Conservation (phyloP, 2,329 filamentous ascomycete genomes). For the Lachnellula willkommii region DNA sequence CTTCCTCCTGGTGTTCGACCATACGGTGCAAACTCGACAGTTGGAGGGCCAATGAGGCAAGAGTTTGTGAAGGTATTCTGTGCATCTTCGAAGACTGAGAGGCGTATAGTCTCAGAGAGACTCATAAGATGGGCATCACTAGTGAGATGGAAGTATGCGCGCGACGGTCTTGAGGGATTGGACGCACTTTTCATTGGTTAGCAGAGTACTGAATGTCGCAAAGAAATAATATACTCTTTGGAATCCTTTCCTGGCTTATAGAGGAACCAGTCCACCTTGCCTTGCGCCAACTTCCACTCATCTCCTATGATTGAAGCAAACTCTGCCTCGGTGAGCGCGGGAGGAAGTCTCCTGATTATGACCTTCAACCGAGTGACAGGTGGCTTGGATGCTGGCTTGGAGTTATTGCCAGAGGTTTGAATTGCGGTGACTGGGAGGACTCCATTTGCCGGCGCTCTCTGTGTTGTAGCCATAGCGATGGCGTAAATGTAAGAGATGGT, state of each 20-base stretch:
- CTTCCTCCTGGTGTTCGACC: slow-evolving; percentile 74
- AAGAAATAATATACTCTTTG: slow-evolving; percentile 59
- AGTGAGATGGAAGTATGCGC: slow-evolving; percentile 78
- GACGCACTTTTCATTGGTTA: slow-evolving; percentile 53
- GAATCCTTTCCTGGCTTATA: slow-evolving; percentile 74
- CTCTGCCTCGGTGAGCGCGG: slow-evolving; percentile 75
- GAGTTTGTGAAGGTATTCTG: slow-evolving; percentile 68
- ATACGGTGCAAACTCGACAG: slow-evolving; percentile 76
- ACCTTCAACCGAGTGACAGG: slow-evolving; percentile 66
- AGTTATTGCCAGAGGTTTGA: slow-evolving; percentile 39
- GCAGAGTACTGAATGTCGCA: neutral
- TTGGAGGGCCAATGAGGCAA: slow-evolving; percentile 71
- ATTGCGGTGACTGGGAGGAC: slow-evolving; percentile 46
- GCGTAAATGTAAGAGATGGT: too few relatives aligned
- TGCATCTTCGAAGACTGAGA: slow-evolving; percentile 71
- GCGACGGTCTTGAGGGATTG: slow-evolving; percentile 74
- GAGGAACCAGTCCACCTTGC: slow-evolving; percentile 78
- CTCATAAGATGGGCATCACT: slow-evolving; percentile 61
- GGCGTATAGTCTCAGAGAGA: slow-evolving; percentile 66
- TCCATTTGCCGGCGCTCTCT: slow-evolving; percentile 42
- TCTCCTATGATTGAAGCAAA: slow-evolving; percentile 67
- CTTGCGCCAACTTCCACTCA: slow-evolving; percentile 75
- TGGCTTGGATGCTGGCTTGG: slow-evolving; percentile 41
- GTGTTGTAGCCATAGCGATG: slow-evolving; percentile 23
- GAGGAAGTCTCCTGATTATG: slow-evolving; percentile 76